A percentile compares a stretch with the other conserved stretches of the same genome.
phyloP scores from a whole-genome alignment of 108 stramenopile species.

The Nitzschia inconspicua region DNA sequence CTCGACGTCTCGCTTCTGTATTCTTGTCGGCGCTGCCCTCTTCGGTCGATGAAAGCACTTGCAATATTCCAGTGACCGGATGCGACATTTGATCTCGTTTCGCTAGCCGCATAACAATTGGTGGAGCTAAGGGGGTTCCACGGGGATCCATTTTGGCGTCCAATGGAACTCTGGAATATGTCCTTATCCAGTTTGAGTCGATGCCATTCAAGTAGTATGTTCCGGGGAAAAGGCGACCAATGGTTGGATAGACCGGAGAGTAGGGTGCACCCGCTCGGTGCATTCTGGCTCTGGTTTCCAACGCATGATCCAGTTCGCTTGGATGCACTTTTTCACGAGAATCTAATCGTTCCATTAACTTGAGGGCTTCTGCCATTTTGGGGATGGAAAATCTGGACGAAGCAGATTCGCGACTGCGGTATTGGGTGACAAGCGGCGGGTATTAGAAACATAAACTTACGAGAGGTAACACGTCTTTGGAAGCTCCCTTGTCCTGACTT shows the following conservation, averaged over 20 bases:
- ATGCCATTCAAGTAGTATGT: conserved; percentile 90
- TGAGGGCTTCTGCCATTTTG: conserved; percentile 69
- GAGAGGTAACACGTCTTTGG: background rate
- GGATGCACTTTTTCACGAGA: conserved; percentile 84
- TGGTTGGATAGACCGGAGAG: conserved; percentile 81
- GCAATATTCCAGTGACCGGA: conserved; percentile 69
- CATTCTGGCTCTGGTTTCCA: conserved; percentile 87
- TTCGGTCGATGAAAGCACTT: conserved; percentile 44
- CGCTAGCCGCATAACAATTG: conserved; percentile 68
- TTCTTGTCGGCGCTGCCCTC: conserved; percentile 43
- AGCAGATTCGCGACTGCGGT: conserved; percentile 20
- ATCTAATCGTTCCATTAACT: conserved; percentile 67
- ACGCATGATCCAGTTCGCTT: conserved; percentile 86
- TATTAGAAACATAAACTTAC: background rate
- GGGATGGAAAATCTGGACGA: conserved; percentile 66
- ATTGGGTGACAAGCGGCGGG: background rate
- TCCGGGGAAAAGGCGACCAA: conserved; percentile 86
- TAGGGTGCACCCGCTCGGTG: conserved; percentile 81
- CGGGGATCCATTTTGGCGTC: conserved; percentile 47
- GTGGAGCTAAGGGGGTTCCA: conserved; percentile 70
- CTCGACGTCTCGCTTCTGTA: conserved; percentile 50
- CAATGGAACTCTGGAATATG: conserved; percentile 77
- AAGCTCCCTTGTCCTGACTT: conserved; percentile 19
- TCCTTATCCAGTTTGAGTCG: conserved; percentile 73
- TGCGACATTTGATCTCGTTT: conserved; percentile 53